Conservation (phyloP, 192 early-diverging fungal species). For the Backusella macrospora region DNA sequence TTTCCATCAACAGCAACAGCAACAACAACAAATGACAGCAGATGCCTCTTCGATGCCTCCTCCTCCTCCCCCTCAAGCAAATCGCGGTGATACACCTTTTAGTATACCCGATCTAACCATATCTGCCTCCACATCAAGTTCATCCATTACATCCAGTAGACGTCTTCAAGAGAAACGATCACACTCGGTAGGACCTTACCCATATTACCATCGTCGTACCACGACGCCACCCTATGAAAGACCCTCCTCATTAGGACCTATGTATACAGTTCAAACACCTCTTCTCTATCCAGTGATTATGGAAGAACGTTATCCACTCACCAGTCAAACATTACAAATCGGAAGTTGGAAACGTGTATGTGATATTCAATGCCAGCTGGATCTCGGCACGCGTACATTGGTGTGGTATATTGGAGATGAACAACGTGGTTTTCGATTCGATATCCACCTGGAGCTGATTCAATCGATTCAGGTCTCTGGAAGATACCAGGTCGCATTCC, state of each 20-base stretch:
- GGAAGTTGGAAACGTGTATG: conserved; percentile 68
- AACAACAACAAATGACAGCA: background rate
- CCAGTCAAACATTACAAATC: conserved; percentile 59
- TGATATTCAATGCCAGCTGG: conserved; percentile 59
- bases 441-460: conserved; percentile 51
- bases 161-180: conserved; percentile 10
- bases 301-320: conserved; percentile 32
- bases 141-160: conserved; percentile 13
- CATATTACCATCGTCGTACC: background rate
- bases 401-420: conserved; percentile 63
- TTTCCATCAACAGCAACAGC: conserved; percentile 36
- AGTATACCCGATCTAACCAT: conserved; percentile 6
- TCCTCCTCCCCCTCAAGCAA: background rate
- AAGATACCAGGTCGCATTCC: conserved; percentile 31
- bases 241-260: conserved; percentile 5
- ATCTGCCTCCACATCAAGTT: conserved; percentile 19
- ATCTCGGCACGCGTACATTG: conserved; percentile 44
- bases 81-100: background rate
- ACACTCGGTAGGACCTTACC: conserved; percentile 26
- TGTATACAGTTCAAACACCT: background rate
- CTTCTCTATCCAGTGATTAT: background rate
- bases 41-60: background rate
- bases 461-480: conserved; percentile 42
- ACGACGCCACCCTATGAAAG: conserved; percentile 6
- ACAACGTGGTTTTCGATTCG: conserved; percentile 58